Evolutionary conservation across 257 asterid genomes (phyloP).

Genomic region (Petunia secreta): DNA sequence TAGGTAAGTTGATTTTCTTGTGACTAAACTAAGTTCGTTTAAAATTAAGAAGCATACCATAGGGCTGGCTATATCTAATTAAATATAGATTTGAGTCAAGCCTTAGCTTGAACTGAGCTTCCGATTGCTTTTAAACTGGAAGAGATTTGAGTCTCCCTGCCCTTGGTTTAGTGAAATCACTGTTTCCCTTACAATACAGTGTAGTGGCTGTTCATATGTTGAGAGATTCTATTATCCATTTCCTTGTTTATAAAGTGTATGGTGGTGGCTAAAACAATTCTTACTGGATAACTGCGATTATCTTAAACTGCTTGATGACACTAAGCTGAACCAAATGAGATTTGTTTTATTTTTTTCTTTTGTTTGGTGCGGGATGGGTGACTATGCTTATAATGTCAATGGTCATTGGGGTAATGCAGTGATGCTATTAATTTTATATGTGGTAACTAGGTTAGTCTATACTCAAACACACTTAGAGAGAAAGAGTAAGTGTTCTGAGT

Average conservation of each 20-base stretch:
- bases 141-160: background rate
- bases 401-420: background rate
- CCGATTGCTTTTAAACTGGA: background rate
- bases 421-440: background rate
- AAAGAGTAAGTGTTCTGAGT: background rate
- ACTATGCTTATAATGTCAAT: too few relatives aligned
- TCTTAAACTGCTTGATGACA: too few relatives aligned
- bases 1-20: background rate
- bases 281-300: too few relatives aligned
- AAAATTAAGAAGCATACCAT: conserved; percentile 6
- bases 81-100: too few relatives aligned
- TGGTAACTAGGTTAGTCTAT: background rate
- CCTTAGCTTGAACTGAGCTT: background rate
- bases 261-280: too few relatives aligned
- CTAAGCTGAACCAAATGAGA: too few relatives aligned
- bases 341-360: too few relatives aligned
- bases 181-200: background rate
- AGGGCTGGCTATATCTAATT: background rate
- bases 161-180: too few relatives aligned
- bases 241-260: too few relatives aligned
- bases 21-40: background rate
- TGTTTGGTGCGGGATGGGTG: too few relatives aligned
- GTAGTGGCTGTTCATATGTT: background rate
- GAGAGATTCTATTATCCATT: too few relatives aligned
- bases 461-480: background rate